Percentiles rank a stretch among this genome's conserved stretches.
Evolutionary conservation across 2,329 filamentous ascomycete genomes (phyloP).

Genomic region (Dothideomycetes sp.): DNA sequence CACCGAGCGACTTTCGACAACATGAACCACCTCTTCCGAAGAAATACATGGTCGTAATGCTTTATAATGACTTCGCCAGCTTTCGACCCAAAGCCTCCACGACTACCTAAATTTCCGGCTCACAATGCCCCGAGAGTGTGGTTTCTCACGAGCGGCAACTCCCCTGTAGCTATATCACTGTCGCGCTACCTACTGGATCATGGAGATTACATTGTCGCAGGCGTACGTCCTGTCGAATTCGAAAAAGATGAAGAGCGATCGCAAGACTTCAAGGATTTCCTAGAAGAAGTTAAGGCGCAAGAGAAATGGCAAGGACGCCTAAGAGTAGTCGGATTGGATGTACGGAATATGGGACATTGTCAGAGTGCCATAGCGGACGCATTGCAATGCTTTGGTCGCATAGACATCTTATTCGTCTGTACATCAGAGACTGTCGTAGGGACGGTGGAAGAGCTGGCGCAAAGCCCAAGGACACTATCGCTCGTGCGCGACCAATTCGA

Average conservation of each 20-base stretch:
- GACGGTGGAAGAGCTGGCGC: slow-evolving; percentile 79
- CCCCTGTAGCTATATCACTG: slow-evolving; percentile 72
- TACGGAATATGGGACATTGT: slow-evolving; percentile 56
- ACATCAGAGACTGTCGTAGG: slow-evolving; percentile 83
- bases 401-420: slow-evolving; percentile 86
- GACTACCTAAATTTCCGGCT: slow-evolving; percentile 43
- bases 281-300: slow-evolving; percentile 49
- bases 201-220: slow-evolving; percentile 82
- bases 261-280: slow-evolving; percentile 68
- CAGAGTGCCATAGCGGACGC: slow-evolving; percentile 81
- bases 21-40: no score
- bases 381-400: slow-evolving; percentile 68
- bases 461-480: slow-evolving; percentile 59
- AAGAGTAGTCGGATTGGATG: slow-evolving; percentile 48
- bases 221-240: slow-evolving; percentile 67
- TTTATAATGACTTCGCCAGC: slow-evolving; percentile 3
- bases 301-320: slow-evolving; percentile 75
- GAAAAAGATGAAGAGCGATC: slow-evolving; percentile 58
- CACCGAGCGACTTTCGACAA: no score
- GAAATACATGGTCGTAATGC: no score
- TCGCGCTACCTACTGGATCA: slow-evolving; percentile 75
- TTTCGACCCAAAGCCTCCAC: slow-evolving; percentile 19
- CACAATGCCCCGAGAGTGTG: slow-evolving; percentile 70
- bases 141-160: slow-evolving; percentile 81
- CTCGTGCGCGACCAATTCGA: slow-evolving; percentile 89